Evolutionary conservation across 495 filamentous ascomycete species (phyloP), one percentile per base, ranked within the genome.

Genomic region (Staphylotrichum tortipilum): DNA sequence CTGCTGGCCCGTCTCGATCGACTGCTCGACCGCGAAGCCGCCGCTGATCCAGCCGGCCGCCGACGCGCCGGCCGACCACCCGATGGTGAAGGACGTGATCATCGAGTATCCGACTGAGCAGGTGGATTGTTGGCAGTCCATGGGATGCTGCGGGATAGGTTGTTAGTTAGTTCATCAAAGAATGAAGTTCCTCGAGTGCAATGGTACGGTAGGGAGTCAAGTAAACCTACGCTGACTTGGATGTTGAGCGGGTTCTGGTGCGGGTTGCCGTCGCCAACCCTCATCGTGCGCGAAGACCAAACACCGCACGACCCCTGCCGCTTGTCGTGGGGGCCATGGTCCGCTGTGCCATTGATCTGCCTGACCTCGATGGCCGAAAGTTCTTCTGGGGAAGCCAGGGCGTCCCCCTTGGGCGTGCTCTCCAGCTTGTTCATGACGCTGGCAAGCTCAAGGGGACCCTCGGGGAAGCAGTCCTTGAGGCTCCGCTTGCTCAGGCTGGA

Each of bases 1-100:
- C 0, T 0, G 1, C 5, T 28, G 38, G 1, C 45, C 45, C 3
- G 45, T 48, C 33, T 39, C 14, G 23, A 29, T 7, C 3, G 40
- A 24, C 39, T 29, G 19, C 12, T 51, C 29, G 15, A 51, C 49
- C 7, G 49, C 49, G 17, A 51, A 51, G 6, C 49, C 49, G 10
- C 30, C 40, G 12, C 30, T 37, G 40, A 51, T 51, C 49, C 49
- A 51, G 15, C 15, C 7, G 14, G 11, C 8, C 19, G 34, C 14
- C 5, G 31, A 29, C 2, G 22, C 23, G 3, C 9, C 6, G 1
- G 49, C 40, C 12, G 22, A 3, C 40, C 40, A 51, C 18, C 29
- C 19, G 39, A 51, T 19, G n/a, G 39, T 21, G 19, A 18, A 28
- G 3, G 30, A 38, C 10, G 5, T 7, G 6, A 3, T 7, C 12